These are phyloP conservation scores for Globisporangium perplexum DNA, from an alignment of 352 stramenopile species.

Conservation along the genomic window DNA sequence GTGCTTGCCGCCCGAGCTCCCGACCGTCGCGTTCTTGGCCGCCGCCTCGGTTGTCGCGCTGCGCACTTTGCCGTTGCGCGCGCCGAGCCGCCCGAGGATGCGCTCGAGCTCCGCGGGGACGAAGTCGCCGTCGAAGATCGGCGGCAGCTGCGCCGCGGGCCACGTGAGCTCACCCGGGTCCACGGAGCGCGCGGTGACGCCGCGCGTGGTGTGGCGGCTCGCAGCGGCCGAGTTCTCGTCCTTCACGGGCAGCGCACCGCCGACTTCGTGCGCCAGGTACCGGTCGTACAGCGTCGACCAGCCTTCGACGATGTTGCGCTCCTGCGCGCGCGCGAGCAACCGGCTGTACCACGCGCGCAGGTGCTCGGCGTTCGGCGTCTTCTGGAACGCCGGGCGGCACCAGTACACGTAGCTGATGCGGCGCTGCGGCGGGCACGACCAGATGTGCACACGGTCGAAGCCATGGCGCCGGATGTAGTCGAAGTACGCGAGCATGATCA, in stretches of 20 bases:
- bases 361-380: slow-evolving; percentile 92
- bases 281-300: slow-evolving; percentile 71
- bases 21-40: slow-evolving; percentile 31
- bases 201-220: slow-evolving; percentile 38
- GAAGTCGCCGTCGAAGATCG: slow-evolving; percentile 82
- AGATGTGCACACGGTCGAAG: slow-evolving; percentile 95
- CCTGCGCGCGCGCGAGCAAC: slow-evolving; percentile 70
- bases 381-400: slow-evolving; percentile 93
- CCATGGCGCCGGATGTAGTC: slow-evolving; percentile 92
- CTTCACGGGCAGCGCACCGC: slow-evolving; percentile 21
- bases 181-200: slow-evolving; percentile 53
- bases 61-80: slow-evolving; percentile 56
- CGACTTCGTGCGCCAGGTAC: slow-evolving; percentile 34
- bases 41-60: slow-evolving; percentile 27
- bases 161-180: slow-evolving; percentile 89
- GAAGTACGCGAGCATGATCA: slow-evolving; percentile 95
- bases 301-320: slow-evolving; percentile 48
- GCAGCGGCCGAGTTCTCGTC: slow-evolving; percentile 14
- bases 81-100: slow-evolving; percentile 57
- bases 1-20: slow-evolving; percentile 42
- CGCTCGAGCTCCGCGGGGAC: slow-evolving; percentile 71
- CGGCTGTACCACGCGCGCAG: slow-evolving; percentile 93
- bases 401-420: slow-evolving; percentile 98
- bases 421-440: slow-evolving; percentile 91
- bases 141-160: slow-evolving; percentile 49